A percentile compares a stretch with the other conserved stretches of the same genome.
phyloP scores from a whole-genome alignment of 345 rosid genomes.

The Euphorbia lathyris region DNA sequence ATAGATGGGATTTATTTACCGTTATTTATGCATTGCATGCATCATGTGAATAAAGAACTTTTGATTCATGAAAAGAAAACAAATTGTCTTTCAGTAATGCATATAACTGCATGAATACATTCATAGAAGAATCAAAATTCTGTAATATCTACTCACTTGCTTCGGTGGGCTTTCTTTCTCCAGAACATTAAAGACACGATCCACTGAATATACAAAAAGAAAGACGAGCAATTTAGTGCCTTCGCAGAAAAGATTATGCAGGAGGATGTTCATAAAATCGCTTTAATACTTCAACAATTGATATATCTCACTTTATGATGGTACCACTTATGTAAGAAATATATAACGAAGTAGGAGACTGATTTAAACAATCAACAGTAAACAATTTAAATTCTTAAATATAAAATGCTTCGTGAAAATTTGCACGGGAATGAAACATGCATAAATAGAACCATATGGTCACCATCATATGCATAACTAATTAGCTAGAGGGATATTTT shows the following conservation, averaged over 20 bases:
- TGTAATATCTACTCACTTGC: conserved; percentile 65
- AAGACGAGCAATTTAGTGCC: conserved; percentile 3
- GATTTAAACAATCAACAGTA: neutral
- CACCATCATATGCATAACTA: neutral
- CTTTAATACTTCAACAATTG: neutral
- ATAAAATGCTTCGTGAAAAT: neutral
- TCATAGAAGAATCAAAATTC: neutral
- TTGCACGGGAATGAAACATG: too few relatives aligned
- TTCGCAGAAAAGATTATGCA: conserved; percentile 6
- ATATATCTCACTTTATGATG: neutral
- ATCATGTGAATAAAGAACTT: neutral
- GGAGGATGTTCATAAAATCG: conserved; percentile 10
- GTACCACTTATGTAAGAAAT: neutral
- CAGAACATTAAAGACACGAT: conserved; percentile 65
- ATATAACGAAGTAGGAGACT: neutral
- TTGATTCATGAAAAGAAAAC: neutral
- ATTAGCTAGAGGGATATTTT: neutral
- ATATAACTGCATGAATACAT: neutral
- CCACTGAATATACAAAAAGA: conserved; percentile 58
- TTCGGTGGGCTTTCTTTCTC: conserved; percentile 76
- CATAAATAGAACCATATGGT: neutral
- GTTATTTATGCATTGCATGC: neutral
- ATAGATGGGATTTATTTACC: neutral
- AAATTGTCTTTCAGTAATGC: neutral
- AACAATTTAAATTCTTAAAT: neutral